Conservation (phyloP, 331 rosid species). For the Pyrus hybrid region DNA sequence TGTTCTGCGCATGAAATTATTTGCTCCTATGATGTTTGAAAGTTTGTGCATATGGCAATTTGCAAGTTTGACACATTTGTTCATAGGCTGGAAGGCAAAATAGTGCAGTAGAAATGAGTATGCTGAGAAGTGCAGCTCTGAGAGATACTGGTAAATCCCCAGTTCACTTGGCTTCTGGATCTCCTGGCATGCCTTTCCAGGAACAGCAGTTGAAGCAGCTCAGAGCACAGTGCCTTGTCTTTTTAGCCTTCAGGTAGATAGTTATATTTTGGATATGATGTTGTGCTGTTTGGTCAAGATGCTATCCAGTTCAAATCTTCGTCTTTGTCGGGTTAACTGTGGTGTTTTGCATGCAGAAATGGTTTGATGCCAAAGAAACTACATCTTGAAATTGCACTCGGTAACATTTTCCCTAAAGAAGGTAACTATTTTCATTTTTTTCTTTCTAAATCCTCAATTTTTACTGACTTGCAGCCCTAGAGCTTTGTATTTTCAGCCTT, state of each 20-base stretch:
- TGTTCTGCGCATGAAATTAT: conserved; percentile 7
- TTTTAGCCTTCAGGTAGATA: conserved; percentile 86
- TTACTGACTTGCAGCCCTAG: neutral
- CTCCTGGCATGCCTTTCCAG: conserved; percentile 66
- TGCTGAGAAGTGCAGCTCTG: conserved; percentile 52
- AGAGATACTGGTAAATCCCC: conserved; percentile 86
- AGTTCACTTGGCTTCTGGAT: conserved; percentile 27
- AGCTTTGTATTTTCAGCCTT: neutral
- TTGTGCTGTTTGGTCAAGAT: conserved; percentile 4
- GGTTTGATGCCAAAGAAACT: conserved; percentile 88
- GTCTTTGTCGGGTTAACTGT: conserved; percentile 7
- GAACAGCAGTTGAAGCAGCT: conserved; percentile 98
- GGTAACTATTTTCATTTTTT: conserved; percentile 28
- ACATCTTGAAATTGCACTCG: conserved; percentile 98
- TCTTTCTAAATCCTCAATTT: neutral
- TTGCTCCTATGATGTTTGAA: conserved; percentile 7
- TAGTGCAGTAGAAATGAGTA: conserved; percentile 46
- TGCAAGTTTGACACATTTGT: conserved; percentile 2
- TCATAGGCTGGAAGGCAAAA: conserved; percentile 66
- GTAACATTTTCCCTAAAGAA: conserved; percentile 63
- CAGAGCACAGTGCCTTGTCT: conserved; percentile 99
- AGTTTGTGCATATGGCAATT: neutral
- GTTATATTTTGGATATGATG: neutral
- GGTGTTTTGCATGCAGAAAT: conserved; percentile 56
- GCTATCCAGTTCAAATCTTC: neutral